Base-by-base conservation (phyloP, 768 basidiomycete genomes). In the Rubroboletus satanas region DNA sequence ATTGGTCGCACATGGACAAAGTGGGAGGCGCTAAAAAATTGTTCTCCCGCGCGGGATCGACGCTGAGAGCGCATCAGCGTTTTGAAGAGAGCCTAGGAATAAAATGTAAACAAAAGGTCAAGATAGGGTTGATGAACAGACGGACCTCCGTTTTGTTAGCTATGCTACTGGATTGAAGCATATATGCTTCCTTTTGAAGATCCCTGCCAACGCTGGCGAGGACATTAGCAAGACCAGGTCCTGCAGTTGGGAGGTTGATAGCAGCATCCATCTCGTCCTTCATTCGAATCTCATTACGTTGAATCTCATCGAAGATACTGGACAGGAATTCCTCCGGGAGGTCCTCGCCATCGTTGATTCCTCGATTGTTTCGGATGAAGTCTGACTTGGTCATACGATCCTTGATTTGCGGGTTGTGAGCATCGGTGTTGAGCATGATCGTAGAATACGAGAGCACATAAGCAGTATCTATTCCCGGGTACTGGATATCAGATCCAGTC, bases 341-440 rank as follows among this genome's bases (percentile, higher is more conserved):
- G 71, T 95, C 87, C 37, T 80, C 78, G 55, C 83, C 83, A 64
- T 98, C 95, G 64, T 99, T 98, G 72, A 99, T 98, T 14, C 94
- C 94, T 31, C 93, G 83, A 67, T 97, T 98, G 71, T 98, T 99
- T 73, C 87, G 92, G 65, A 92, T 70, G 71, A 99, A 99, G 62
- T 93, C 95, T 8, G 74, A 72, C 65, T 90, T 94, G 1, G 91
- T 87, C 97, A 99, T 99, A 37, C 94, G 86, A 59, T 83, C 83
- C 75, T 98, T 98, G 52, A 98, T 77, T 69, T 95, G 93, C 21
- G 93, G 93, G 73, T 85, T 98, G 73, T 98, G 92, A 17, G 91
- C 92, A 69, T 98, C 97, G 18, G 97, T 99, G 71, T 99, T 98
- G 55, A 99, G 83, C 83, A 99, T 70, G 67, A 99, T 96, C 38